phyloP scores from a whole-genome alignment of 2,329 filamentous ascomycete species.

The Penicillium sumatraense region DNA sequence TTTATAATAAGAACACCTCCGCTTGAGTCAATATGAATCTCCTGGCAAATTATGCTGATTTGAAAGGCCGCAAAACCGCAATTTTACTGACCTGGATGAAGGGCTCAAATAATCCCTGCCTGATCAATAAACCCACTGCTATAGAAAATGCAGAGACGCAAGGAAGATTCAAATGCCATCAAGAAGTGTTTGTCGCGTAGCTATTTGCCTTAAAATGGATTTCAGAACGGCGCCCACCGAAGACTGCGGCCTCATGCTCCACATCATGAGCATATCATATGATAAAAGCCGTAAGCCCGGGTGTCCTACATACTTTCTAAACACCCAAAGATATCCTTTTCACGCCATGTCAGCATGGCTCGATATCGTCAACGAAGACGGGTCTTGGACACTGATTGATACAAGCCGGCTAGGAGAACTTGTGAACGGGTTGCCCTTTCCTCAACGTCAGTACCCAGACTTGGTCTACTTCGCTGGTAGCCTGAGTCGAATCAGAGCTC shows the following conservation, averaged over 20 bases:
- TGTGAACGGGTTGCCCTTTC: background rate
- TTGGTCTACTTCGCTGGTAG: constrained; percentile 4
- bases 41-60: background rate
- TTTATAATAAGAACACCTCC: background rate
- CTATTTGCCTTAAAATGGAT: background rate
- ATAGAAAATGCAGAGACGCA: background rate
- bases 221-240: background rate
- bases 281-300: background rate
- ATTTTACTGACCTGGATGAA: background rate
- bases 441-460: background rate
- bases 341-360: constrained; percentile 3
- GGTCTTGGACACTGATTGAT: constrained; percentile 1
- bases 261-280: background rate
- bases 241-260: background rate
- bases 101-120: background rate
- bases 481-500: background rate
- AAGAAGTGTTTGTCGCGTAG: background rate
- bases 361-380: constrained; percentile 1
- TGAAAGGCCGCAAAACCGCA: background rate
- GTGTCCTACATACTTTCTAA: background rate
- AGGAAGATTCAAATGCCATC: background rate
- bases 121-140: background rate
- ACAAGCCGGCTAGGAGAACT: constrained; percentile 2
- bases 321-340: background rate
- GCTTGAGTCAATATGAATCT: background rate